phyloP scores from a whole-genome alignment of 1,139 yeast species.

The Sugiyamaella paludigena region DNA sequence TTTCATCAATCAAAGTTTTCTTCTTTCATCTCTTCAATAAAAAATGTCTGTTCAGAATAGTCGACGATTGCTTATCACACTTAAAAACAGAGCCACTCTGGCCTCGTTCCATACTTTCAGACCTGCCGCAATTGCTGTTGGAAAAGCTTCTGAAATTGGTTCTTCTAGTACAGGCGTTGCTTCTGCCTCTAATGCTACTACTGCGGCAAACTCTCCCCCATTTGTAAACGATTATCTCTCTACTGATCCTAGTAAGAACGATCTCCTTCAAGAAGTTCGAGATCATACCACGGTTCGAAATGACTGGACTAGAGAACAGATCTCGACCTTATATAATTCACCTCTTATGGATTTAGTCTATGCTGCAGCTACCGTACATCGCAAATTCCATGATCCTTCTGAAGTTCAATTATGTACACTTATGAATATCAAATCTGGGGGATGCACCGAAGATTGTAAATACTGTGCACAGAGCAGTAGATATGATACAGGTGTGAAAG shows the following conservation, averaged over 20 bases:
- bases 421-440: constrained; percentile 73
- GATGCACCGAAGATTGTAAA: constrained; percentile 78
- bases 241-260: constrained; percentile 1
- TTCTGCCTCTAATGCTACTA: no score
- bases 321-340: constrained; percentile 56
- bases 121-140: not conserved
- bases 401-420: constrained; percentile 76
- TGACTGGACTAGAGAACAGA: constrained; percentile 61
- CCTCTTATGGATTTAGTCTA: constrained; percentile 61
- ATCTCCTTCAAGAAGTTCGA: constrained; percentile 6
- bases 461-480: constrained; percentile 76
- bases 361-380: constrained; percentile 63
- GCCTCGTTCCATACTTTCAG: constrained; percentile 2
- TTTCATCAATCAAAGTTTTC: no score
- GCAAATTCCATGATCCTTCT: constrained; percentile 62
- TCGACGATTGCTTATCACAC: no score
- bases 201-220: no score
- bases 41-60: no score
- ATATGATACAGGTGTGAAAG: constrained; percentile 65
- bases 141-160: not conserved
- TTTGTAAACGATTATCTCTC: no score
- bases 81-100: no score
- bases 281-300: constrained; percentile 30
- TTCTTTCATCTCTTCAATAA: no score
- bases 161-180: not conserved